Evolutionary conservation across 2,329 filamentous ascomycete species (phyloP).

Genomic region (Polytolypa hystricis): DNA sequence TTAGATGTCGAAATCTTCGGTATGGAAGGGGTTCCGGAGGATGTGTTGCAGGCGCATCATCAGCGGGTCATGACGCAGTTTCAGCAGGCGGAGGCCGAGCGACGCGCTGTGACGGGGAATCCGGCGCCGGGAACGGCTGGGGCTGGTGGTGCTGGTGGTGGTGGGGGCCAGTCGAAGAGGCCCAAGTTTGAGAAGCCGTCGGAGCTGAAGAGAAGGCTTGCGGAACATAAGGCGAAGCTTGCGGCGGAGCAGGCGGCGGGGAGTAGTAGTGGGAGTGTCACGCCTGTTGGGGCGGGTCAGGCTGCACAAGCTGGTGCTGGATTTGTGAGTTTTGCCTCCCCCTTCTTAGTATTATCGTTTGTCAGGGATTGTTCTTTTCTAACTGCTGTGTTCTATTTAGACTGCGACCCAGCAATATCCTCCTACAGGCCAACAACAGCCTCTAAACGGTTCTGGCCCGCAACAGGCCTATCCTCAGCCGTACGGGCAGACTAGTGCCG

Average conservation of each 20-base stretch:
- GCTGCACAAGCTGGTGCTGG: slow-evolving; percentile 37
- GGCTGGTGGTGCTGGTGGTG: slow-evolving; percentile 33
- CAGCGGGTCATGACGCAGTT: slow-evolving; percentile 77
- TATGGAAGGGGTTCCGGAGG: slow-evolving; percentile 91
- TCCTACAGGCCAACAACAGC: slow-evolving; percentile 34
- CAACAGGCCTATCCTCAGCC: slow-evolving; percentile 30
- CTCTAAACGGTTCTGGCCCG: slow-evolving; percentile 34
- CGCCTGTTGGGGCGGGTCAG: slow-evolving; percentile 39
- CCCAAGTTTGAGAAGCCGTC: slow-evolving; percentile 62
- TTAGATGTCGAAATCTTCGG: slow-evolving; percentile 95
- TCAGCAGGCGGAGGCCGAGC: slow-evolving; percentile 74
- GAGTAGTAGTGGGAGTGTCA: slow-evolving; percentile 46
- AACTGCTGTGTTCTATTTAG: slow-evolving; percentile 12
- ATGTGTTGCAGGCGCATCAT: slow-evolving; percentile 71
- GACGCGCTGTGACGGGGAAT: slow-evolving; percentile 73
- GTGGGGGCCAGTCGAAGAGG: slow-evolving; percentile 42
- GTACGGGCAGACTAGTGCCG: slow-evolving; percentile 30
- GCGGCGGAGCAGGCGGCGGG: slow-evolving; percentile 48
- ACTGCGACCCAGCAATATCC: slow-evolving; percentile 34
- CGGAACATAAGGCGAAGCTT: slow-evolving; percentile 60
- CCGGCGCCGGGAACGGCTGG: slow-evolving; percentile 53
- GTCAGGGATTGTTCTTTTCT: slow-evolving; percentile 1
- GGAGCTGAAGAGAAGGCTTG: slow-evolving; percentile 69
- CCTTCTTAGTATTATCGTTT: slow-evolving; percentile 2
- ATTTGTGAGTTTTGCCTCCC: slow-evolving; percentile 44